Evolutionary conservation across 2,329 filamentous ascomycete species (phyloP), one percentile per base, ranked within the genome.

Genomic region (Aspergillus bombycis): DNA sequence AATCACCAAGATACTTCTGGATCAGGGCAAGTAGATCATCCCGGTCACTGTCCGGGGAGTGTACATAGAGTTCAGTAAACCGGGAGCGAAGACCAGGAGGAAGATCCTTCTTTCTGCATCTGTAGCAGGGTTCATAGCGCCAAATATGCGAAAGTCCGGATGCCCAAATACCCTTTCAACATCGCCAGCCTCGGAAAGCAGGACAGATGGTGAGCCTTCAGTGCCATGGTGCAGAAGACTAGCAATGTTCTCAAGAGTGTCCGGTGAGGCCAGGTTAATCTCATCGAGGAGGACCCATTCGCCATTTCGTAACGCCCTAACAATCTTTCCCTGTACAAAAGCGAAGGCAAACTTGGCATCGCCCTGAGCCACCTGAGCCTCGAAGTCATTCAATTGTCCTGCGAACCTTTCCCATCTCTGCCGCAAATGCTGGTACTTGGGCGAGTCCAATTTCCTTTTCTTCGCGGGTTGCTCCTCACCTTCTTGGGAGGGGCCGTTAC

Each of bases 111-210:
- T 99, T 99, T 65, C 95, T 61, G 97, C 89, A 80, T 99, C 95
- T 3, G 95, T 99, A 6, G 95, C 95, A 34, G 95, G 95, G 73
- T 99, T 99, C 95, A 99, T 99, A 32, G 96, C 95, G 58, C 92
- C 96, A 74, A 99, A 99, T 16, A 99, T 91, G 45, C 95, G 89
- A 77, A 99, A 99, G 67, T 97, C 89, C 0, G 93, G 90, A 77
- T 99, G 94, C 0, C 94, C 95, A 65, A 89, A 85, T 41, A 99
- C 89, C 67, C 94, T 88, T 77, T 98, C 93, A 50, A 97, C 92
- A 70, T 95, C 93, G 43, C 95, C 95, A 45, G 93, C 95, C 80
- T 99, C 95, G 0, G 94, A 94, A 9, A 99, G 85, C 5, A 99
- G 81, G 53, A 99, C 89, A 0, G 92, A 97, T 1, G 94, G 94